Base-by-base conservation (phyloP, 73 alveolate genomes). In the Paramecium pentaurelia region DNA sequence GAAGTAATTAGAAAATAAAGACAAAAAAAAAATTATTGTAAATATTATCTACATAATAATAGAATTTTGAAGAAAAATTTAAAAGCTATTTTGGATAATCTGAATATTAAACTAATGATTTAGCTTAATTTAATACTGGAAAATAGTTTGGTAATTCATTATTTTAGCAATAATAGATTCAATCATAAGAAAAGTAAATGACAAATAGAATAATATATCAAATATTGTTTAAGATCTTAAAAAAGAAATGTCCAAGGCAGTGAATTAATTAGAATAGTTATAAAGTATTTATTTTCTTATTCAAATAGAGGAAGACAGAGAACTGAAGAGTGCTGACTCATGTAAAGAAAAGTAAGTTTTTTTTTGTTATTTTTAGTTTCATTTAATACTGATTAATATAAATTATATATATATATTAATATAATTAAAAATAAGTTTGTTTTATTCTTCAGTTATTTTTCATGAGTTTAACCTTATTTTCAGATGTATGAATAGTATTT, bases 181-280 rank as follows among this genome's bases (percentile, higher is more conserved):
- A 12, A 89, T 89, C 12, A 89, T 89, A 6, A 42, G 88, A 71
- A 89, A 89, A 89, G 94, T 89, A 16, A 28, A 89, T 71, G 94
- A 89, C 22, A 89, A 89, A 47, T 89, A 77, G 14, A 71, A 89
- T 71, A 89, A 89, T 40, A 89, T 89, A 36, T 60, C 94, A 7
- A 40, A 71, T 47, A 89, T 89, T 42, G 94, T 89, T 11, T 60
- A 89, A 47, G 94, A 89, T 71, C 68, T 89, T 8, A 89, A 89
- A 51, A 71, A 89, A 22, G 94, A 89, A 49, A 89, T 89, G 94
- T 89, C 94, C 14, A 89, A 89, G 30, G 94, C 94, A 4, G 88
- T 89, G 32, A 71, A 77, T 70, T 10, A 89, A 47, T 83, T 89
- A 47, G 92, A 89, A 32, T 42, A 42, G 42, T 83, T 89, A 40